Evolutionary conservation across 306 rosid genomes (phyloP), one percentile per base, ranked within the genome.

Genomic region (Potentilla sterilis): DNA sequence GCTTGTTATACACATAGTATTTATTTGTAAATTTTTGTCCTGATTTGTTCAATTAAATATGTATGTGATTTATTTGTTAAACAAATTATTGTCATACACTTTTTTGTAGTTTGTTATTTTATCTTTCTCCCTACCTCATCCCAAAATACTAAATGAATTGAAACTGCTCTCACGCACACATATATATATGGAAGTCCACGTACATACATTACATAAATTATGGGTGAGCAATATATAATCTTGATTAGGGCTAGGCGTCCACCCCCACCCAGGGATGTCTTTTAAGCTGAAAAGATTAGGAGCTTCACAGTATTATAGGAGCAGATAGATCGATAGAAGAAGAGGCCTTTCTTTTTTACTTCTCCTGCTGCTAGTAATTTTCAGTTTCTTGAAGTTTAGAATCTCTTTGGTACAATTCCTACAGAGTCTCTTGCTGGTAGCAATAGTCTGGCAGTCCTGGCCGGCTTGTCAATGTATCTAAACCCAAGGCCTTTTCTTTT

Each of bases 371-470:
- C 42, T 22, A 22, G 73, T 44, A 24, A 0, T 2, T 69, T 69
- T 34, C 37, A 62, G 10, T 62, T 62, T 35, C 21, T 14, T 34
- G 43, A 19, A 34, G 42, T 14, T 46, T 14, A 22, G 41, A 69
- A 69, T 69, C 22, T 70, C 43, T 52, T 37, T 35, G 48, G 75
- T 52, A 37, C 8, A 71, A 71, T 71, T 49, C 64, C 13, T 12
- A 6, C 75, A 52, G 15, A 37, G n/a, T 71, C 64, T 71, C 49
- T 28, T 28, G 28, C 28, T 52, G 58, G n/a, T 6, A 11, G 38
- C 4, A 28, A 58, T 24, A 24, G 16, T 58, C 37, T 24, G 24
- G 28, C 28, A 28, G 28, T 28, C 28, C 28, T 28, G 28, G 28
- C 28, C 28, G 28, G 32, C 38, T 58, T 58, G 64, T 58, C 64